phyloP scores from a whole-genome alignment of 2,329 filamentous ascomycete genomes.

The Colletotrichum endophyticum region DNA sequence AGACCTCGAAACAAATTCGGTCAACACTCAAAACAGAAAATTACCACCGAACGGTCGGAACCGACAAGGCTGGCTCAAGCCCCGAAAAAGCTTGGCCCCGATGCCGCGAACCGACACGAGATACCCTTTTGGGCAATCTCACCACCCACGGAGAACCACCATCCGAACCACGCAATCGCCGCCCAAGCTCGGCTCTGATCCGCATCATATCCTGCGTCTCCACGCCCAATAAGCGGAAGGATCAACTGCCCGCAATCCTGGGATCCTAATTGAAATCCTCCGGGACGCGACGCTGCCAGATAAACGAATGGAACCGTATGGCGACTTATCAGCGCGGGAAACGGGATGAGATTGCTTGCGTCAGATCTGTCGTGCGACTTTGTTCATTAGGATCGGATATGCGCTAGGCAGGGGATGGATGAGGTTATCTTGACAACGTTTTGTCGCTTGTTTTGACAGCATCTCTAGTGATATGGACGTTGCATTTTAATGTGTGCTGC shows the following conservation, averaged over 20 bases:
- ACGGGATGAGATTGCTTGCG: neutral
- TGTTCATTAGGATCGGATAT: fast-evolving
- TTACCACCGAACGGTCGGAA: neutral
- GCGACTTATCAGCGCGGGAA: neutral
- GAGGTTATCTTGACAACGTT: neutral
- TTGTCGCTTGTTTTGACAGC: neutral
- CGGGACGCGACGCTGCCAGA: neutral
- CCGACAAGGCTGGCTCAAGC: neutral
- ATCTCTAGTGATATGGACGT: fast-evolving
- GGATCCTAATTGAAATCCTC: neutral
- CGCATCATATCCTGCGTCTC: neutral
- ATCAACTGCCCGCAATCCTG: neutral
- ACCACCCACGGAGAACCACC: neutral
- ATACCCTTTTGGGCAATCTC: neutral
- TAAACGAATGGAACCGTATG: neutral
- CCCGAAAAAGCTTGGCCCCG: neutral
- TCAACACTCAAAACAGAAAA: neutral
- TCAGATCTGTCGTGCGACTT: neutral
- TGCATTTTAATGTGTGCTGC: fast-evolving
- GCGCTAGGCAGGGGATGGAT: neutral
- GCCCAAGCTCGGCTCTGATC: neutral
- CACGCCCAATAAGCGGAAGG: neutral
- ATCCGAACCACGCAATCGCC: neutral
- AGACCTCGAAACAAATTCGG: neutral
- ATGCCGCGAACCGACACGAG: neutral